phyloP scores from a whole-genome alignment of 495 filamentous ascomycete species.

The Endocarpon pusillum region DNA sequence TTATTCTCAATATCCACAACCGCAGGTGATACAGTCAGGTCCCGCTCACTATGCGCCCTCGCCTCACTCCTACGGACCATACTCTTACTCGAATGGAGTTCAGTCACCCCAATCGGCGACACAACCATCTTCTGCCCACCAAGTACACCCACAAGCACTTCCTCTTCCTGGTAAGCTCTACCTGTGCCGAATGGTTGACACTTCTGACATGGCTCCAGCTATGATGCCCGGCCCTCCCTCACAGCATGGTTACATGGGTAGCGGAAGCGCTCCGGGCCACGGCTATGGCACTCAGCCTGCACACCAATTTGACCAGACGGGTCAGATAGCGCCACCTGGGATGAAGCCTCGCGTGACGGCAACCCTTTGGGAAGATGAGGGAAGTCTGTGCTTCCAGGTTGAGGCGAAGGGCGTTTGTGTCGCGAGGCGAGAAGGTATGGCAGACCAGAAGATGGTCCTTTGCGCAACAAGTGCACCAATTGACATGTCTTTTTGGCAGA shows the following conservation, averaged over 20 bases:
- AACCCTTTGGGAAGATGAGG: slow-evolving; percentile 96
- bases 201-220: slow-evolving; percentile 10
- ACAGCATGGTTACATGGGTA: slow-evolving; percentile 14
- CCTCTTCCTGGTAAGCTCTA: slow-evolving; percentile 45
- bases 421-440: slow-evolving; percentile 76
- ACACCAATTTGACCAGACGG: slow-evolving; percentile 58
- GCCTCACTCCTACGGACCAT: slow-evolving; percentile 46
- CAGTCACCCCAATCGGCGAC: slow-evolving; percentile 54
- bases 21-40: slow-evolving; percentile 66
- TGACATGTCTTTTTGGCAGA: slow-evolving; percentile 35
- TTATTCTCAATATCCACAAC: slow-evolving; percentile 55
- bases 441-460: background rate
- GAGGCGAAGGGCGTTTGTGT: slow-evolving; percentile 95
- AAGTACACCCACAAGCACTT: slow-evolving; percentile 38
- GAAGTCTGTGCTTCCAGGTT: slow-evolving; percentile 93
- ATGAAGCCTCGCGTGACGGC: slow-evolving; percentile 98
- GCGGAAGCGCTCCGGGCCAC: slow-evolving; percentile 26
- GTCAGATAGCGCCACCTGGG: slow-evolving; percentile 86
- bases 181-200: slow-evolving; percentile 7
- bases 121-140: slow-evolving; percentile 44
- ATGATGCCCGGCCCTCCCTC: slow-evolving; percentile 17
- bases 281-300: slow-evolving; percentile 38
- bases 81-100: slow-evolving; percentile 57
- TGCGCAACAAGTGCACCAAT: slow-evolving; percentile 2
- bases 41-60: slow-evolving; percentile 49